A percentile compares a stretch with the other conserved stretches of the same genome.
Conservation (phyloP, 2,329 filamentous ascomycete genomes). For the Cladosporium cucumerinum region DNA sequence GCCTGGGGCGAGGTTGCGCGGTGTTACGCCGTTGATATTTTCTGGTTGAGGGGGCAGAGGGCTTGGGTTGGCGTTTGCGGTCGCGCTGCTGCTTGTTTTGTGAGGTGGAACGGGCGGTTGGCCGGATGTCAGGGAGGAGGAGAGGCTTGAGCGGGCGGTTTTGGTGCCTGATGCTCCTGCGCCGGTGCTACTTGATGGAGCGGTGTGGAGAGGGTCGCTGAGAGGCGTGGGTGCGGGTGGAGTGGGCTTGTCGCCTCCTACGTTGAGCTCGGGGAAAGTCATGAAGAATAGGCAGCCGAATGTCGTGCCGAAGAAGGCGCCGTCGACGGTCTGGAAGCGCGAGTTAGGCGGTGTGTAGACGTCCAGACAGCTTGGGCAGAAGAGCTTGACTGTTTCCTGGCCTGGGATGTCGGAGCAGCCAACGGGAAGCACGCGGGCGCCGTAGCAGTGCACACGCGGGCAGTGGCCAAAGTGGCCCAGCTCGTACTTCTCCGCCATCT, state of each 20-base stretch:
- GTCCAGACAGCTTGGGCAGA: constrained; percentile 94
- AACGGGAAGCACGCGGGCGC: constrained; percentile 85
- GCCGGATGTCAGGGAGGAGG: constrained; percentile 32
- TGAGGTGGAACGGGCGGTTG: constrained; percentile 1
- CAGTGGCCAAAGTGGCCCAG: constrained; percentile 93
- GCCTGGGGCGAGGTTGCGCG: constrained; percentile 82
- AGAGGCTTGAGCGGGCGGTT: constrained; percentile 28
- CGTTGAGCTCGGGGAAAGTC: constrained; percentile 94
- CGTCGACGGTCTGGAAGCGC: constrained; percentile 93
- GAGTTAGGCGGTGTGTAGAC: constrained; percentile 97
- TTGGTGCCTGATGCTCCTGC: constrained; percentile 22
- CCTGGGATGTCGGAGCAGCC: constrained; percentile 92
- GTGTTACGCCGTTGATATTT: constrained; percentile 78
- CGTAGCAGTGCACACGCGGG: constrained; percentile 89
- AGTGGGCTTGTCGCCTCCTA: constrained; percentile 46
- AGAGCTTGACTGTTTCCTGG: constrained; percentile 96
- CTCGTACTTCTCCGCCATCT: constrained; percentile 99
- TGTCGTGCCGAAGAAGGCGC: constrained; percentile 95
- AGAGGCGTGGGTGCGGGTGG: constrained; percentile 16
- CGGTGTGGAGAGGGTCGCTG: constrained; percentile 14
- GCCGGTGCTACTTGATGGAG: constrained; percentile 17
- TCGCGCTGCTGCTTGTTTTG: constrained; percentile 9
- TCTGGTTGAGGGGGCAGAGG: constrained; percentile 46
- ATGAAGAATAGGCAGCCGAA: constrained; percentile 97
- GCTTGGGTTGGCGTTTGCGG: constrained; percentile 8